These are phyloP conservation scores for Gentiana straminea DNA, from an alignment of 257 asterid species.

Conservation along the genomic window DNA sequence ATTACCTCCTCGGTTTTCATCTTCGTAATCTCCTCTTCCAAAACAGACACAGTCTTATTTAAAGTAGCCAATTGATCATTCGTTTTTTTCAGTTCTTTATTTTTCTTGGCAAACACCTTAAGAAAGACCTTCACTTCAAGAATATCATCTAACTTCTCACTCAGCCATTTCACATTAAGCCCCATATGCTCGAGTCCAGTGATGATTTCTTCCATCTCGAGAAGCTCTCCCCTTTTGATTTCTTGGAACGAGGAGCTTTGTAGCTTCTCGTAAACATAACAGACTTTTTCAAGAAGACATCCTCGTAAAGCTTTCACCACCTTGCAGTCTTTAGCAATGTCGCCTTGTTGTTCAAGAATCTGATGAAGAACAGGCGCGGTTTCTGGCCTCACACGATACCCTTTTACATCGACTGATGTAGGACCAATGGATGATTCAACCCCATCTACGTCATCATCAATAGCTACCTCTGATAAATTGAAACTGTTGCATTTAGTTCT, in stretches of 20 bases:
- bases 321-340: constrained; percentile 10
- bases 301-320: neutral
- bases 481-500: neutral
- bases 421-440: neutral
- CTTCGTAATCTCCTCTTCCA: too few relatives aligned
- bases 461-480: constrained; percentile 7
- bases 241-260: neutral
- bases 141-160: constrained; percentile 4
- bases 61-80: neutral
- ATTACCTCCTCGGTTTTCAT: too few relatives aligned
- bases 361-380: constrained; percentile 1
- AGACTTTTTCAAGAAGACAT: constrained; percentile 4
- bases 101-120: neutral
- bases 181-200: constrained; percentile 8
- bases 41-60: too few relatives aligned
- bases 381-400: constrained; percentile 10
- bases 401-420: constrained; percentile 2
- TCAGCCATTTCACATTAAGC: constrained; percentile 14
- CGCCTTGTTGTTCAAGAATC: constrained; percentile 9
- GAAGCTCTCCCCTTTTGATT: constrained; percentile 4
- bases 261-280: constrained; percentile 1
- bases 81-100: neutral
- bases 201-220: constrained; percentile 1
- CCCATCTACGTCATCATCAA: constrained; percentile 9
- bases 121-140: constrained; percentile 1